Conservation (phyloP, 768 basidiomycete species). For the Imleria badia region DNA sequence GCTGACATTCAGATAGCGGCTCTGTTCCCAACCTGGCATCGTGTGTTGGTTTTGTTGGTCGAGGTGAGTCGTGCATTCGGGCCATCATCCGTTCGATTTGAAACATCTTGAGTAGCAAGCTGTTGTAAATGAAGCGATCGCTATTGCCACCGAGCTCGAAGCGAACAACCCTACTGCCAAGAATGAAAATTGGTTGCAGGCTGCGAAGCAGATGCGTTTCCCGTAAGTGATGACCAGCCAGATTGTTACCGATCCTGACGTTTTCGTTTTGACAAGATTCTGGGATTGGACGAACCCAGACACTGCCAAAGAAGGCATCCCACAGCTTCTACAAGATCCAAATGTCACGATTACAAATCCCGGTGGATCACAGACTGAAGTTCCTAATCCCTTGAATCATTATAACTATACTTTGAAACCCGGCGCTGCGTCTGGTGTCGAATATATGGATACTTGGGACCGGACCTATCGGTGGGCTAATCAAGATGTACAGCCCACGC, state of each 20-base stretch:
- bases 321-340: background rate
- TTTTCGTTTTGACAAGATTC: slow-evolving; percentile 5
- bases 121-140: slow-evolving; percentile 12
- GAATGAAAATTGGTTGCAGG: slow-evolving; percentile 9
- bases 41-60: slow-evolving; percentile 10
- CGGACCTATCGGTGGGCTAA: slow-evolving; percentile 20
- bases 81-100: too few species aligned
- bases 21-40: slow-evolving; percentile 24
- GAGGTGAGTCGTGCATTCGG: slow-evolving; percentile 4
- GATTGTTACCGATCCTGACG: background rate
- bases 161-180: background rate
- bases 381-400: slow-evolving; percentile 16
- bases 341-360: background rate
- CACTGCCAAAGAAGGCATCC: slow-evolving; percentile 6
- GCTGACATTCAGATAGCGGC: slow-evolving; percentile 16
- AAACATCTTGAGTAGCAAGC: slow-evolving; percentile 12
- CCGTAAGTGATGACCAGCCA: slow-evolving; percentile 9
- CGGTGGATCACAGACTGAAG: background rate
- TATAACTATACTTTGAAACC: slow-evolving; percentile 5
- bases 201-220: slow-evolving; percentile 14
- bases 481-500: background rate
- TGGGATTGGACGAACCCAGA: slow-evolving; percentile 18
- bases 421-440: background rate
- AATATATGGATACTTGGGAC: slow-evolving; percentile 7
- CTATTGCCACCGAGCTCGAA: slow-evolving; percentile 11